Conservation (phyloP, 2,329 filamentous ascomycete species). For the Colletotrichum costaricense region DNA sequence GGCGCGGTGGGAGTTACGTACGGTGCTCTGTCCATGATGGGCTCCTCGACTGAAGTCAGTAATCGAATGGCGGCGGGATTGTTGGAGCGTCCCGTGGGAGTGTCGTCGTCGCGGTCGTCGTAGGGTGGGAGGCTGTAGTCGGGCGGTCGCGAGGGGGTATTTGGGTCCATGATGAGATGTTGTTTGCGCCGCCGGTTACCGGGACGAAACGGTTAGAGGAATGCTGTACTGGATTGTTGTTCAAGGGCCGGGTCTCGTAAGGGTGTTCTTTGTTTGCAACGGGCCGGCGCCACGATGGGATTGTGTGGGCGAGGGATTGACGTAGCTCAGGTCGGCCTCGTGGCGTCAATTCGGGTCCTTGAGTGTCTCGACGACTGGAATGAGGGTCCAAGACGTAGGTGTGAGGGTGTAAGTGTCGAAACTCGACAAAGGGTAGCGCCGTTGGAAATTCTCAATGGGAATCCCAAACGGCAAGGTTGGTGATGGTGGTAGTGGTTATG, state of each 20-base stretch:
- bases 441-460: not conserved
- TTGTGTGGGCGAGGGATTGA: not conserved
- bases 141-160: slow-evolving; percentile 63
- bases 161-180: slow-evolving; percentile 57
- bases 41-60: slow-evolving; percentile 72
- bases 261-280: slow-evolving; percentile 20
- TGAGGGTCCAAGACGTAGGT: not conserved
- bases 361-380: not conserved
- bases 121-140: slow-evolving; percentile 69
- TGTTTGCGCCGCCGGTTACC: slow-evolving; percentile 28
- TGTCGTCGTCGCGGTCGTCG: slow-evolving; percentile 64
- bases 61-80: slow-evolving; percentile 68
- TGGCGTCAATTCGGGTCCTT: not conserved
- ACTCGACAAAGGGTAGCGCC: not conserved
- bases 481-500: not conserved
- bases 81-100: slow-evolving; percentile 53
- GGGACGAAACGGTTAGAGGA: slow-evolving; percentile 21
- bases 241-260: slow-evolving; percentile 1
- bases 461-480: not conserved
- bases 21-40: slow-evolving; percentile 58
- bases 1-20: slow-evolving; percentile 57
- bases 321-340: slow-evolving; percentile 1
- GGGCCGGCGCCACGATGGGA: slow-evolving; percentile 27
- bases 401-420: slow-evolving; percentile 3
- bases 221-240: slow-evolving; percentile 16